These are phyloP conservation scores for Acer negundo DNA, from an alignment of 345 rosid genomes.

Conservation along the genomic window DNA sequence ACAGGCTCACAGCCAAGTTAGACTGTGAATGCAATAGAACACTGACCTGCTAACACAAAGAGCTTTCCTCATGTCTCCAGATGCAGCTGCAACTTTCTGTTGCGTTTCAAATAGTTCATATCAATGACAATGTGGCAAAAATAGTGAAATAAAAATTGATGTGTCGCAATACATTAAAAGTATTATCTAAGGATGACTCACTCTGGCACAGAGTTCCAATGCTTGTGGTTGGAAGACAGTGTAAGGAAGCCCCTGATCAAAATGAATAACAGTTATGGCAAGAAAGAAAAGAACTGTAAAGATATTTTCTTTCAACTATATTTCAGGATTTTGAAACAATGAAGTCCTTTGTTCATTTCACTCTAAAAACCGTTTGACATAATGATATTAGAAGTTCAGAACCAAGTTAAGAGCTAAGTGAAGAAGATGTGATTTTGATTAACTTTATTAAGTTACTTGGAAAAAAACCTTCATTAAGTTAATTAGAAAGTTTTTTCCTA, in stretches of 20 bases:
- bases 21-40: not conserved
- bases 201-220: slow-evolving; percentile 94
- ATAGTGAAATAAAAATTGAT: slow-evolving; percentile 6
- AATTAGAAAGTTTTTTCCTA: too few relatives aligned
- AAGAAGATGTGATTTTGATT: too few relatives aligned
- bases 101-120: slow-evolving; percentile 17
- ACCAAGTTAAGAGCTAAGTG: too few relatives aligned
- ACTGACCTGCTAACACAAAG: slow-evolving; percentile 80
- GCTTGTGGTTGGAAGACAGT: slow-evolving; percentile 74
- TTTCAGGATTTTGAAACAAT: too few relatives aligned
- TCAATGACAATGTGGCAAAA: slow-evolving; percentile 8
- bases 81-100: slow-evolving; percentile 94
- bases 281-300: not conserved
- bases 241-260: slow-evolving; percentile 60
- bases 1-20: not conserved
- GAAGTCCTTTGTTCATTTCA: too few relatives aligned
- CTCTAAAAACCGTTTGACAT: too few relatives aligned
- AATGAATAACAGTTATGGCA: slow-evolving; percentile 15
- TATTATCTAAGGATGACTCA: slow-evolving; percentile 37
- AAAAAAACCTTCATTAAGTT: too few relatives aligned
- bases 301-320: too few relatives aligned
- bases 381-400: too few relatives aligned
- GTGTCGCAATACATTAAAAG: not conserved
- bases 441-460: too few relatives aligned
- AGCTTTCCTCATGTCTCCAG: slow-evolving; percentile 98